Conservation (phyloP, 2,329 filamentous ascomycete species). For the Sporothrix variecibatus region DNA sequence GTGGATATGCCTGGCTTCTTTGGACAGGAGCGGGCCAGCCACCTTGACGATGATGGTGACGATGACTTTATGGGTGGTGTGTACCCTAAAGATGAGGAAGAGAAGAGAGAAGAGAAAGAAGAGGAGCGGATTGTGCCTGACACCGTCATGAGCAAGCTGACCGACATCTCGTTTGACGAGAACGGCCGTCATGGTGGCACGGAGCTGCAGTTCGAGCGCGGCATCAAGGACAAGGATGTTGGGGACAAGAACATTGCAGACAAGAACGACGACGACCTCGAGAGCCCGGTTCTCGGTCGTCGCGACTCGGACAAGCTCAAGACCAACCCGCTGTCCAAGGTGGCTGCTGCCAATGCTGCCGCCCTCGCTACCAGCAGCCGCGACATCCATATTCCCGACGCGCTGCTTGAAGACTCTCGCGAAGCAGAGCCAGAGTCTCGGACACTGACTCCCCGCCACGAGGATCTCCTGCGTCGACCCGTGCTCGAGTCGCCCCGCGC, state of each 20-base stretch:
- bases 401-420: slow-evolving; percentile 11
- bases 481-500: slow-evolving; percentile 28
- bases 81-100: neutral
- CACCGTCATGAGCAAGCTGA: slow-evolving; percentile 30
- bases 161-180: slow-evolving; percentile 30
- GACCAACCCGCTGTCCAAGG: slow-evolving; percentile 27
- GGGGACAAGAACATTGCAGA: slow-evolving; percentile 29
- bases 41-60: neutral
- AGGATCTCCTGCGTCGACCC: slow-evolving; percentile 24
- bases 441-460: slow-evolving; percentile 19
- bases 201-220: slow-evolving; percentile 18
- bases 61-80: neutral
- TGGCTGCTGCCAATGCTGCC: slow-evolving; percentile 21
- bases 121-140: slow-evolving; percentile 25
- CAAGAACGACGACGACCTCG: slow-evolving; percentile 31
- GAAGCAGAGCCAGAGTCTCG: neutral
- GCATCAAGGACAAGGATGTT: slow-evolving; percentile 25
- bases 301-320: slow-evolving; percentile 36
- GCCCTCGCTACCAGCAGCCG: neutral
- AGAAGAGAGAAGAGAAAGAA: neutral
- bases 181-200: slow-evolving; percentile 31
- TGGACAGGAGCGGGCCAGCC: neutral
- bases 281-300: slow-evolving; percentile 37
- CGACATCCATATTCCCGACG: slow-evolving; percentile 23
- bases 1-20: slow-evolving; percentile 20